Conservation (phyloP, 192 early-diverging fungal species). For the Dissophora globulifera region DNA sequence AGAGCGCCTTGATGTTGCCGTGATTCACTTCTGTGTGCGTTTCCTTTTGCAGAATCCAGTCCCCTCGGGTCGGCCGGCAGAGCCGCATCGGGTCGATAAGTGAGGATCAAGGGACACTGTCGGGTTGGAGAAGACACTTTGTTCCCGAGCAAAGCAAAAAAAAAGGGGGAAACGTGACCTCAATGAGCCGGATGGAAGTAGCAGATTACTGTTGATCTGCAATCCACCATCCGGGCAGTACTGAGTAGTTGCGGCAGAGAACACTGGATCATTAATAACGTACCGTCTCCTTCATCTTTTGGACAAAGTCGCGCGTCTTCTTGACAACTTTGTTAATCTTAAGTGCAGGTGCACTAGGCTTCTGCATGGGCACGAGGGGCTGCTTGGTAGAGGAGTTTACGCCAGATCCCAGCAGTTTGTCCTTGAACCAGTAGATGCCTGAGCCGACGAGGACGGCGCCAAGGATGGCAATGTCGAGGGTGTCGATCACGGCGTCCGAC, state of each 20-base stretch:
- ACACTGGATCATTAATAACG: no score
- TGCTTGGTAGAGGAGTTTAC: slow-evolving; percentile 41
- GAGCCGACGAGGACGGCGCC: slow-evolving; percentile 57
- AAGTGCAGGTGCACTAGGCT: slow-evolving; percentile 31
- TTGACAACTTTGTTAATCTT: slow-evolving; percentile 43
- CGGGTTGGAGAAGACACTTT: no score
- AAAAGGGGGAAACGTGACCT: no score
- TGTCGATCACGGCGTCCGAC: slow-evolving; percentile 57
- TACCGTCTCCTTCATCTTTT: slow-evolving; percentile 67
- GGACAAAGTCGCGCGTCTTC: slow-evolving; percentile 63
- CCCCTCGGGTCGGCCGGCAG: slow-evolving; percentile 18
- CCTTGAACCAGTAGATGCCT: slow-evolving; percentile 56
- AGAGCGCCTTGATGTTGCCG: no score
- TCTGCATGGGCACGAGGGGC: slow-evolving; percentile 46
- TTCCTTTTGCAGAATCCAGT: not conserved
- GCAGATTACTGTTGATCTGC: no score
- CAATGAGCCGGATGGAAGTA: no score
- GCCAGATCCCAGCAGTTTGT: slow-evolving; percentile 44
- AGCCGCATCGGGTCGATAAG: slow-evolving; percentile 18
- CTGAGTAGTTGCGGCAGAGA: no score
- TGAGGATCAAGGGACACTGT: not conserved
- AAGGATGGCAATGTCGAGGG: slow-evolving; percentile 60
- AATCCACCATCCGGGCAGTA: not conserved
- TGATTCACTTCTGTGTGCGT: no score
- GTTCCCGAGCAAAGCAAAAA: not conserved